These are phyloP conservation scores for Bimuria novae-zelandiae DNA, from an alignment of 2,329 filamentous ascomycete species.

Conservation along the genomic window DNA sequence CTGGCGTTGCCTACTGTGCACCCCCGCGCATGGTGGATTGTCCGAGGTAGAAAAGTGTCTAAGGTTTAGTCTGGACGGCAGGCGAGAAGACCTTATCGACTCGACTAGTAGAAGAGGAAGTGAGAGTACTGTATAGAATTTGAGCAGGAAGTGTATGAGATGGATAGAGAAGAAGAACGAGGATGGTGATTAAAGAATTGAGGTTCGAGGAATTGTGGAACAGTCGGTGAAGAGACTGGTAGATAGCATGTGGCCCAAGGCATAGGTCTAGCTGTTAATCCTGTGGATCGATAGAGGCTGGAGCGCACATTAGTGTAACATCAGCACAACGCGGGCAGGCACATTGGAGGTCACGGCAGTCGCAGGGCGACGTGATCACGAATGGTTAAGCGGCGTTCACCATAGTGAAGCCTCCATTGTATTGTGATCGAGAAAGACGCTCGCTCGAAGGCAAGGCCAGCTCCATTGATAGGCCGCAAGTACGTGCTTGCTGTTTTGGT, in stretches of 20 bases:
- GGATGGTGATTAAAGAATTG: not conserved
- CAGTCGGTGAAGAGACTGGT: not conserved
- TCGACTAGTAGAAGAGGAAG: too few relatives aligned
- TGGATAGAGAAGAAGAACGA: too few relatives aligned
- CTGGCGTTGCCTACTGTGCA: too few relatives aligned
- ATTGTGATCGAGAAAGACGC: constrained; percentile 47
- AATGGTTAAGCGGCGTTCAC: constrained; percentile 65
- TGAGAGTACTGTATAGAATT: too few relatives aligned
- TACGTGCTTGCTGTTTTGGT: constrained; percentile 47
- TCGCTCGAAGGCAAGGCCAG: constrained; percentile 44
- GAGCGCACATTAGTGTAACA: constrained; percentile 3
- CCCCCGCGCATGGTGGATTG: too few relatives aligned
- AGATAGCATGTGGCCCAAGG: not conserved
- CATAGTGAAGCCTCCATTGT: constrained; percentile 64
- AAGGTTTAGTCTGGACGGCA: too few relatives aligned
- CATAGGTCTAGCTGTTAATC: too few relatives aligned
- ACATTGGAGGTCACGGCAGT: not conserved
- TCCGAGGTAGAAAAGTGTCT: too few relatives aligned
- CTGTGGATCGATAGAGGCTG: not conserved
- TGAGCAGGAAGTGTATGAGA: too few relatives aligned
- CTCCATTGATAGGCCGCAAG: constrained; percentile 54
- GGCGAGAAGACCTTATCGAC: too few relatives aligned
- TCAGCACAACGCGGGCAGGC: not conserved
- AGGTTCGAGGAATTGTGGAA: too few relatives aligned
- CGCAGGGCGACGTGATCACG: constrained; percentile 45